These are phyloP conservation scores for Podospora appendiculata DNA, from an alignment of 495 filamentous ascomycete genomes.

Conservation along the genomic window DNA sequence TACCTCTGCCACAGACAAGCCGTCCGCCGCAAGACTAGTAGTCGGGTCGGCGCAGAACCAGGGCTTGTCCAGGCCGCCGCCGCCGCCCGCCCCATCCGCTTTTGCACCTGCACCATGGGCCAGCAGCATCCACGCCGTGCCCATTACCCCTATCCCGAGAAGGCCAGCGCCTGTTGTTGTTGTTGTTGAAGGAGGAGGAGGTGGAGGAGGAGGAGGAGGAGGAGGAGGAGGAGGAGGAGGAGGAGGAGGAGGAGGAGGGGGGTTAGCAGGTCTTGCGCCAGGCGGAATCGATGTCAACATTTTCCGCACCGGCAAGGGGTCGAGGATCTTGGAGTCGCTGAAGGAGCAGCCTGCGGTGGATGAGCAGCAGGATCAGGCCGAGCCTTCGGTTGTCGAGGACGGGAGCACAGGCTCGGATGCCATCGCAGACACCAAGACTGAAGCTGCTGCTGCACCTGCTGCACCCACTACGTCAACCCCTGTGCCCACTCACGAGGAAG, in stretches of 20 bases:
- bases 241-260: not conserved
- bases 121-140: not conserved
- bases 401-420: too few relatives aligned
- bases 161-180: too few relatives aligned
- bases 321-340: slow-evolving; percentile 22
- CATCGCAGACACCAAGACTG: too few relatives aligned
- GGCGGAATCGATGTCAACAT: slow-evolving; percentile 24
- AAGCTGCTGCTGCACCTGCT: not conserved
- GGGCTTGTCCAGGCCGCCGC: too few relatives aligned
- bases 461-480: not conserved
- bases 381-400: too few relatives aligned
- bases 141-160: too few relatives aligned
- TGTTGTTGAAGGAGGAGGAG: not conserved
- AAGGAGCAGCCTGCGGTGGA: not conserved
- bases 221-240: slow-evolving; percentile 1
- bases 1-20: not conserved
- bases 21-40: not conserved
- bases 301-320: slow-evolving; percentile 29
- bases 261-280: not conserved
- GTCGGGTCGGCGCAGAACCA: not conserved
- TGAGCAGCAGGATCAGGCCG: too few relatives aligned
- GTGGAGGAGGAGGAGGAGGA: not conserved
- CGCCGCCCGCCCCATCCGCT: too few relatives aligned
- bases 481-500: not conserved
- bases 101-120: slow-evolving; percentile 19